Percentiles rank a stretch among this genome's conserved stretches.
These are phyloP conservation scores for Starmerella vaccinii DNA, from an alignment of 805 yeast genomes.

Conservation along the genomic window DNA sequence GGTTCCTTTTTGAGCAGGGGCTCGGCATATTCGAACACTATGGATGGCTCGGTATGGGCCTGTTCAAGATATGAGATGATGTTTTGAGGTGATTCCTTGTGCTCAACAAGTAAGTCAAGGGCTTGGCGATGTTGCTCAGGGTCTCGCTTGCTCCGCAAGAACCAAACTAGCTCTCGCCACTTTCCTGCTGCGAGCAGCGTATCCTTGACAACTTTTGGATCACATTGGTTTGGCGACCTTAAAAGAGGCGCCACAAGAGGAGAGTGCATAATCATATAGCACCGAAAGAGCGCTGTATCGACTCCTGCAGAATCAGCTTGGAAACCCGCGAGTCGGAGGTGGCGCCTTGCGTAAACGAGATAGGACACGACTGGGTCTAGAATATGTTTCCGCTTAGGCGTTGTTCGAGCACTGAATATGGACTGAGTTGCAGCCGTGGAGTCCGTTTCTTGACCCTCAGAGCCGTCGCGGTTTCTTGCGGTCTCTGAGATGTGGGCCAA, in stretches of 20 bases:
- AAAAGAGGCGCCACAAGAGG: slow-evolving; percentile 73
- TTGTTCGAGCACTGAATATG: slow-evolving; percentile 2
- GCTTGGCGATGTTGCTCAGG: slow-evolving; percentile 48
- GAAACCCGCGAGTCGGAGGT: slow-evolving; percentile 13
- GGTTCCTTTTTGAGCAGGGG: slow-evolving; percentile 40
- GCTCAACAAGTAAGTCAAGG: slow-evolving; percentile 43
- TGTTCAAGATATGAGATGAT: slow-evolving; percentile 17
- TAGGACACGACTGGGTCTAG: slow-evolving; percentile 17
- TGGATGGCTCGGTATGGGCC: slow-evolving; percentile 34
- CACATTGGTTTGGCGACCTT: slow-evolving; percentile 66
- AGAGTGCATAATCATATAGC: slow-evolving; percentile 60
- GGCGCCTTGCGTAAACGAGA: slow-evolving; percentile 17
- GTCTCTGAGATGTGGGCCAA: background rate
- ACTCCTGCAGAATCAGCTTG: slow-evolving; percentile 35
- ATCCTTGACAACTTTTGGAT: slow-evolving; percentile 48
- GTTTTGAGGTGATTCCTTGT: slow-evolving; percentile 25
- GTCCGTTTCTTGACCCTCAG: background rate
- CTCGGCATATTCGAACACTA: slow-evolving; percentile 47
- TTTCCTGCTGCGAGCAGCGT: slow-evolving; percentile 40
- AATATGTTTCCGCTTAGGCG: slow-evolving; percentile 3
- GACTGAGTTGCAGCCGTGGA: background rate
- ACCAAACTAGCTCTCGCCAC: slow-evolving; percentile 65
- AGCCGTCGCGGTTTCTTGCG: too few relatives aligned
- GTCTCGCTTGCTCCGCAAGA: slow-evolving; percentile 50
- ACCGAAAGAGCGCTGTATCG: slow-evolving; percentile 68